Evolutionary conservation across 2,329 filamentous ascomycete genomes (phyloP).

Genomic region (Coniosporium tulheliwenetii): DNA sequence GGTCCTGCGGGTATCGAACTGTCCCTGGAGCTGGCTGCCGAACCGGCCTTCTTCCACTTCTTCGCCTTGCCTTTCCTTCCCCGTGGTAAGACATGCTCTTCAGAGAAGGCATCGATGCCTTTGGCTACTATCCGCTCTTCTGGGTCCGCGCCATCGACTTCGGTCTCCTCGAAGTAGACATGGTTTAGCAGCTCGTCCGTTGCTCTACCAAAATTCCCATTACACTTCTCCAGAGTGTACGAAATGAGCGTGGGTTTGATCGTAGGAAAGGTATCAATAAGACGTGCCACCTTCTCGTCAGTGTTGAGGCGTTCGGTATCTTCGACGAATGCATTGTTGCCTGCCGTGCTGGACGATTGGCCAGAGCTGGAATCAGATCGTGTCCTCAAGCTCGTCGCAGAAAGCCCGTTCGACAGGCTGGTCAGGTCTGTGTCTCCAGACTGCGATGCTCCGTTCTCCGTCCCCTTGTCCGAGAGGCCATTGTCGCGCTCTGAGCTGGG

Average conservation of each 20-base stretch:
- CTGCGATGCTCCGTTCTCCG: slow-evolving; percentile 20
- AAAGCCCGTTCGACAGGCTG: slow-evolving; percentile 31
- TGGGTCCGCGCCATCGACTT: slow-evolving; percentile 32
- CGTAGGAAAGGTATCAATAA: slow-evolving; percentile 57
- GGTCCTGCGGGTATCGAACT: slow-evolving; percentile 13
- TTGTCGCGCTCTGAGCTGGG: slow-evolving; percentile 13
- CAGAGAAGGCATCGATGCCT: slow-evolving; percentile 70
- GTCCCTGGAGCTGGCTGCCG: slow-evolving; percentile 7
- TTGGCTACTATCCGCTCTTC: slow-evolving; percentile 35
- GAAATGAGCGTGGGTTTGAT: slow-evolving; percentile 50
- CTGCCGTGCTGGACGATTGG: slow-evolving; percentile 9
- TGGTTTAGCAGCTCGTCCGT: slow-evolving; percentile 72
- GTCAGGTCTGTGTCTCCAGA: slow-evolving; percentile 35
- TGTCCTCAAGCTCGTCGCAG: slow-evolving; percentile 14
- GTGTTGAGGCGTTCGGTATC: slow-evolving; percentile 30
- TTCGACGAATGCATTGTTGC: slow-evolving; percentile 15
- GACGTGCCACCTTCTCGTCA: slow-evolving; percentile 45
- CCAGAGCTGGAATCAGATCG: not conserved
- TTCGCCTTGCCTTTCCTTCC: slow-evolving; percentile 28
- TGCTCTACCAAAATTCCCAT: slow-evolving; percentile 50
- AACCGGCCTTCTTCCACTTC: slow-evolving; percentile 14
- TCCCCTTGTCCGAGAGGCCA: slow-evolving; percentile 16
- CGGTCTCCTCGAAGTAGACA: slow-evolving; percentile 52
- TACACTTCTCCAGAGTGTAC: slow-evolving; percentile 50
- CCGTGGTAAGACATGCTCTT: slow-evolving; percentile 32